Evolutionary conservation across 1,139 yeast species (phyloP).

Genomic region (Nakaseomyces kungkrabaensis): DNA sequence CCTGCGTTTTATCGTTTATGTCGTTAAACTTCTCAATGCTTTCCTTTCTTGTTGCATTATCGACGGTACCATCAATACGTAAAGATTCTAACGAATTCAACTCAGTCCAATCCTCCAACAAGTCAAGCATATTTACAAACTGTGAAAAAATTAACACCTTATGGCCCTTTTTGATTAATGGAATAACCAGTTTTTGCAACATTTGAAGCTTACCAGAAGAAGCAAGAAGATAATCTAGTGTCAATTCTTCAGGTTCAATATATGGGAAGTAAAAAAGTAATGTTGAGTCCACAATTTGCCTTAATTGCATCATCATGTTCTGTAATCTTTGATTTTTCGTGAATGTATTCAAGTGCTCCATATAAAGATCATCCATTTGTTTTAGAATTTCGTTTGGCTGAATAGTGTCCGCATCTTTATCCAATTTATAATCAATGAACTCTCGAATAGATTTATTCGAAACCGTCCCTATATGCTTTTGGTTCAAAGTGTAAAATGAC

Average conservation of each 20-base stretch:
- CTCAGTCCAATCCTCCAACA: constrained; percentile 63
- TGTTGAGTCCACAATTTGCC: constrained; percentile 80
- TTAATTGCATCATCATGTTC: constrained; percentile 69
- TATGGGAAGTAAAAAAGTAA: constrained; percentile 77
- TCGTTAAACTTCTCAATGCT: constrained; percentile 49
- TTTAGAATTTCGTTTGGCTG: constrained; percentile 9
- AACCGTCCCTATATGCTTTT: constrained; percentile 29
- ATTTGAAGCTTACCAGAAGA: constrained; percentile 66
- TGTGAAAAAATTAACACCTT: constrained; percentile 76
- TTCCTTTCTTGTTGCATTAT: constrained; percentile 54
- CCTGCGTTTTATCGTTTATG: constrained; percentile 27
- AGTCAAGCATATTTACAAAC: constrained; percentile 68
- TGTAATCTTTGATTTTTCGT: constrained; percentile 41
- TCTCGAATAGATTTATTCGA: constrained; percentile 33
- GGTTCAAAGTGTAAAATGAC: constrained; percentile 34
- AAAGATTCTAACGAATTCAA: constrained; percentile 39
- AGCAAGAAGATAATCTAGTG: constrained; percentile 32
- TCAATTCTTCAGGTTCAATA: constrained; percentile 34
- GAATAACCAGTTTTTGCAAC: constrained; percentile 50
- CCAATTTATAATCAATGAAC: constrained; percentile 31
- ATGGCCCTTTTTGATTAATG: constrained; percentile 42
- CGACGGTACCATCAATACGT: constrained; percentile 69
- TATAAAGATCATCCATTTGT: constrained; percentile 24
- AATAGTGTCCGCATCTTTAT: constrained; percentile 5
- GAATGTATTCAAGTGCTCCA: constrained; percentile 26